phyloP scores from a whole-genome alignment of 2,329 filamentous ascomycete species.

The Ophiocordyceps camponoti-rufipedis region DNA sequence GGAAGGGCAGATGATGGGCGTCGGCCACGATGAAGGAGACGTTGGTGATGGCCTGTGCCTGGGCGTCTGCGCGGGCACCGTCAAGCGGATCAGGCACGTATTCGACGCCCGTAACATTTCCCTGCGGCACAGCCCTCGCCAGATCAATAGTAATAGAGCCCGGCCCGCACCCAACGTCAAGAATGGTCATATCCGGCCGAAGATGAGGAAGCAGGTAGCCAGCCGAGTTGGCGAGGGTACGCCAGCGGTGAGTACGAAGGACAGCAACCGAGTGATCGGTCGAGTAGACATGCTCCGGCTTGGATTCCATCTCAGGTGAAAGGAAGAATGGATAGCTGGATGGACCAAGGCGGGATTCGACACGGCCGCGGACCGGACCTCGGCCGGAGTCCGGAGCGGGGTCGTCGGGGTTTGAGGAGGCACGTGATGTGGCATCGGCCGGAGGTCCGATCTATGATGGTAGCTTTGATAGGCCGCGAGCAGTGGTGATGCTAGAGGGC shows the following conservation, averaged over 20 bases:
- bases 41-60: constrained; percentile 9
- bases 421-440: too few relatives aligned
- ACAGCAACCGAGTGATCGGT: constrained; percentile 8
- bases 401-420: too few relatives aligned
- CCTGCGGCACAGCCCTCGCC: constrained; percentile 15
- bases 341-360: too few relatives aligned
- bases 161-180: constrained; percentile 29
- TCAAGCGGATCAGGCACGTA: constrained; percentile 13
- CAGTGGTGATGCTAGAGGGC: too few relatives aligned
- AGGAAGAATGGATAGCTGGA: too few relatives aligned
- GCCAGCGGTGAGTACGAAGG: constrained; percentile 17
- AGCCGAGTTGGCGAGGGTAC: constrained; percentile 23
- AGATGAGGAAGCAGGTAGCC: constrained; percentile 22
- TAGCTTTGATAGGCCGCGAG: too few relatives aligned
- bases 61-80: constrained; percentile 10
- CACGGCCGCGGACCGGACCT: too few relatives aligned
- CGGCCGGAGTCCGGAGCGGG: too few relatives aligned
- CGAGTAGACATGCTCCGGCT: neutral
- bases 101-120: constrained; percentile 20
- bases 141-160: constrained; percentile 27
- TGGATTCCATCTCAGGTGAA: too few relatives aligned
- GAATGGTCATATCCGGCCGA: constrained; percentile 17
- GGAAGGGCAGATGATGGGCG: constrained; percentile 11
- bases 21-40: neutral
- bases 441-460: too few relatives aligned